These are phyloP conservation scores for Melanomma pulvis-pyrius DNA, from an alignment of 495 filamentous ascomycete species.

Conservation along the genomic window DNA sequence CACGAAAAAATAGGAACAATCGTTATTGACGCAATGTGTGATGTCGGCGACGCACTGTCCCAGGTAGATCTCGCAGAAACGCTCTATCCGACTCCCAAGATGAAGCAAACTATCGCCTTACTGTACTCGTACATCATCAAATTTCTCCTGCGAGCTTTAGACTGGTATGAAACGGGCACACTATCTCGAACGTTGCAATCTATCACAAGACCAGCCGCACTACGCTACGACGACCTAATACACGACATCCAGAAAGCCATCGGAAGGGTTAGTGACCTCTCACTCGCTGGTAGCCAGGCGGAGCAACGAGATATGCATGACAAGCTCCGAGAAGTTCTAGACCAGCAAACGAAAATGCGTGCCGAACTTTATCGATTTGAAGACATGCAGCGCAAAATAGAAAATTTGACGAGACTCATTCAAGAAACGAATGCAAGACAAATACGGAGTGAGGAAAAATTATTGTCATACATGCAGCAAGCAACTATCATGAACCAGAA, in stretches of 20 bases:
- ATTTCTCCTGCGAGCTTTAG: constrained; percentile 13
- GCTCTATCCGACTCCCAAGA: constrained; percentile 18
- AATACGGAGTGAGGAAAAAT: background rate
- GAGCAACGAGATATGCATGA: constrained; percentile 19
- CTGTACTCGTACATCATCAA: constrained; percentile 19
- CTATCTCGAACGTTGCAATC: constrained; percentile 7
- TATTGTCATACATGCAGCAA: background rate
- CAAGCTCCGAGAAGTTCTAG: background rate
- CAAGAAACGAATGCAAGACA: background rate
- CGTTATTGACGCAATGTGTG: background rate
- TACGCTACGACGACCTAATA: constrained; percentile 17
- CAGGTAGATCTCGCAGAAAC: background rate
- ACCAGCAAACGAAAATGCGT: background rate
- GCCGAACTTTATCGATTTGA: background rate
- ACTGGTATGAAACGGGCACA: constrained; percentile 12
- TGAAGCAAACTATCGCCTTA: constrained; percentile 18
- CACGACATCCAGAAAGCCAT: constrained; percentile 1
- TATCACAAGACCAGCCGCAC: constrained; percentile 11
- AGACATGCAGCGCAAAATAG: background rate
- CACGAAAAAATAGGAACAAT: constrained; percentile 12
- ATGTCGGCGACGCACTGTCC: constrained; percentile 16
- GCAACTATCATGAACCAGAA: constrained; percentile 5
- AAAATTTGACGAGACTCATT: background rate
- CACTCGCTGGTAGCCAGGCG: constrained; percentile 14
- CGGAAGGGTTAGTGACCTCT: constrained; percentile 6